These are phyloP conservation scores for Cydonia oblonga DNA, from an alignment of 331 rosid genomes.

Conservation along the genomic window DNA sequence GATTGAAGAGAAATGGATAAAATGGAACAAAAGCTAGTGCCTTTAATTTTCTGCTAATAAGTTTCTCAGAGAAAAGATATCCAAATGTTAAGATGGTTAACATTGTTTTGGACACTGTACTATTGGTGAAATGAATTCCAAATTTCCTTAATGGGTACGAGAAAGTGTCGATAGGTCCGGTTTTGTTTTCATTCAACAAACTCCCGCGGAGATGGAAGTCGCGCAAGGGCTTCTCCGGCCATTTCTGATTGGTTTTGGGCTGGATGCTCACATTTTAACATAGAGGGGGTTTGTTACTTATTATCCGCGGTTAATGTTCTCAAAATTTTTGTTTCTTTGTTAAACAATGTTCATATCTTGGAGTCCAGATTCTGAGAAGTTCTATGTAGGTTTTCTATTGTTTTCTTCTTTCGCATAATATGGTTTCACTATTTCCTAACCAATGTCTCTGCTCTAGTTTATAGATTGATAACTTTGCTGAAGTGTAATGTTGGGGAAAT, in stretches of 20 bases:
- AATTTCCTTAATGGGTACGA: background rate
- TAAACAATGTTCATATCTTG: background rate
- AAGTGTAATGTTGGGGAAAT: background rate
- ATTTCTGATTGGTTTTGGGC: background rate
- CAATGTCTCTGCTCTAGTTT: too few species aligned
- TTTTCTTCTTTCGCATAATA: background rate
- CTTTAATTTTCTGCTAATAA: background rate
- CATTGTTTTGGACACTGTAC: background rate
- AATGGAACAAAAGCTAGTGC: too few species aligned
- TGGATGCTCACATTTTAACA: background rate
- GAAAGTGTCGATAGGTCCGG: background rate
- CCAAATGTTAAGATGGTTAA: background rate
- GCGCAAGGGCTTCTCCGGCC: background rate
- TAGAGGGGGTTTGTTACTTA: background rate
- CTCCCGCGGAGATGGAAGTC: background rate
- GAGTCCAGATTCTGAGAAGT: background rate
- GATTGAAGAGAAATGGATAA: background rate
- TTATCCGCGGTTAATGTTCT: background rate
- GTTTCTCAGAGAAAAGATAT: background rate
- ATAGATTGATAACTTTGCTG: background rate
- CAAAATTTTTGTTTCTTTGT: background rate
- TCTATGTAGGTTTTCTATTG: background rate
- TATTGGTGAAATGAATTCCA: background rate
- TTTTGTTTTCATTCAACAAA: background rate
- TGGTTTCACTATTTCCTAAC: too few species aligned